phyloP scores from a whole-genome alignment of 2,329 filamentous ascomycete genomes.

The Aspergillus arachidicola region DNA sequence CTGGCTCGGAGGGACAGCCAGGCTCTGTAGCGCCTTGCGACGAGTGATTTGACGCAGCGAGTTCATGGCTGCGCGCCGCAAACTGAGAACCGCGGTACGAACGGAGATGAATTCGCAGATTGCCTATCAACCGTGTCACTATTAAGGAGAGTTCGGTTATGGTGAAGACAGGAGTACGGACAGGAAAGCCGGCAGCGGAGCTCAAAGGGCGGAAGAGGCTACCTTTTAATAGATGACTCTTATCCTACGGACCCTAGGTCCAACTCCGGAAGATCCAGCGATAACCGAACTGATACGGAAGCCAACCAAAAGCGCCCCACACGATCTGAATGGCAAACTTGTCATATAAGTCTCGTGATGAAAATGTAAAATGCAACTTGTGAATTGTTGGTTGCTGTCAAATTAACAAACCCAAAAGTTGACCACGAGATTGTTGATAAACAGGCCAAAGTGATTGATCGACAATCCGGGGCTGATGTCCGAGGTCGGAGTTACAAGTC shows the following conservation, averaged over 20 bases:
- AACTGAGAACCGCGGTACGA: background rate
- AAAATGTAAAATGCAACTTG: background rate
- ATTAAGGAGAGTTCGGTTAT: background rate
- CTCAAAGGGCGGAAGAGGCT: conserved; percentile 17
- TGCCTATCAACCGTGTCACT: background rate
- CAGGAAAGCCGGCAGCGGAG: conserved; percentile 9
- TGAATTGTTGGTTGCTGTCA: background rate
- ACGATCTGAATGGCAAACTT: background rate
- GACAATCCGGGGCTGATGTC: conserved; percentile 6
- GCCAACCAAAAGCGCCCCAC: conserved; percentile 1
- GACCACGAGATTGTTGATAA: background rate
- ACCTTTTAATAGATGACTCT: conserved; percentile 27
- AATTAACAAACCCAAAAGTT: background rate
- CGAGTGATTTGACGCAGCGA: conserved; percentile 39
- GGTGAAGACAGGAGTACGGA: background rate
- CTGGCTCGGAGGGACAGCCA: conserved; percentile 28
- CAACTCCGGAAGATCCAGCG: conserved; percentile 29
- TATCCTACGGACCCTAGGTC: conserved; percentile 26
- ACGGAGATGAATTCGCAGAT: background rate
- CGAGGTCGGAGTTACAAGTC: conserved; percentile 15
- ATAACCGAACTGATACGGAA: conserved; percentile 1
- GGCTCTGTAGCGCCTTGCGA: conserved; percentile 30
- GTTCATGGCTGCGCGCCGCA: conserved; percentile 30
- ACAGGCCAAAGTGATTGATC: background rate
- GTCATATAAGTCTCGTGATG: background rate